Evolutionary conservation across 371 early-diverging fungal species (phyloP), one percentile per base, ranked within the genome.

Genomic region (Rhizopus sp.): DNA sequence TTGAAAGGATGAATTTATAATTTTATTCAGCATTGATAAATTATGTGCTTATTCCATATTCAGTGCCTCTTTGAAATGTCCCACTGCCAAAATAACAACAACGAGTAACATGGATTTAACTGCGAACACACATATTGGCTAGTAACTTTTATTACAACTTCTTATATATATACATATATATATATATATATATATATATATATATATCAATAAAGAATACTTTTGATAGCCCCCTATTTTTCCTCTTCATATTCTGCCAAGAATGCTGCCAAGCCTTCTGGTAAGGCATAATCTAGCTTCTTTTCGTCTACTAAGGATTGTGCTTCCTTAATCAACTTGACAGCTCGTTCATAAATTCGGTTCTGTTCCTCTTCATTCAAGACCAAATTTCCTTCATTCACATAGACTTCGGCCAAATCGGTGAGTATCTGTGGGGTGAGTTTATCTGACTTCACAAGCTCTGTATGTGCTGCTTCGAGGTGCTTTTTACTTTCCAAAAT

Each of bases 381-480:
- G 0, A 69, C 54, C 49, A 80, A 57, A 41, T 75, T 78, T 33
- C 77, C 77, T 55, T 70, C 63, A 29, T 77, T 74, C 41, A 80
- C 40, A 23, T 61, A 63, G 10, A 67, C 60, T 47, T 80, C 80
- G 5, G 77, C 77, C 16, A 80, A 55, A 53, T 80, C 73, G 32
- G 70, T 61, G 12, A 57, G 57, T 34, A 61, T 63, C 31, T 76
- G 68, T 12, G 70, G 72, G 10, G 55, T 52, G 5, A 70, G 52
- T 30, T 60, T 34, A 16, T 71, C 42, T 3, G 41, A 30, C n/a
- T 64, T 59, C 3, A 62, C 63, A 30, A 64, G 57, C 13, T 59
- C 51, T 33, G 58, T 59, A 12, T 74, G 55, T 3, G 71, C 73
- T 15, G 55, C 55, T 53, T 67, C 57, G 35, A 72, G 66, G 34